Conservation (phyloP, 768 basidiomycete genomes). For the Lentinula detonsa region DNA sequence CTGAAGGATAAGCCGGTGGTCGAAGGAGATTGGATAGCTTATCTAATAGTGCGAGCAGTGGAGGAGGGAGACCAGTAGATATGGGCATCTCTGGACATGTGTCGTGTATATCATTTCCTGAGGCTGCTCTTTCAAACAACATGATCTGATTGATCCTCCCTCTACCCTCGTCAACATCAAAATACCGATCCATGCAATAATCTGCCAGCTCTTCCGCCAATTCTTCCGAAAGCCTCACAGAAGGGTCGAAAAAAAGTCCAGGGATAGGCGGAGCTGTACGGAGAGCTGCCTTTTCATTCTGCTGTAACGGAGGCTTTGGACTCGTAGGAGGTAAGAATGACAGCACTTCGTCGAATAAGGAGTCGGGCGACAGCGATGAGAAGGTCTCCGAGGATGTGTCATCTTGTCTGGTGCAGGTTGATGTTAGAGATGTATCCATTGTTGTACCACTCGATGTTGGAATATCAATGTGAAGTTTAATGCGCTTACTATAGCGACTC, state of each 20-base stretch:
- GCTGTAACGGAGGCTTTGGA: background rate
- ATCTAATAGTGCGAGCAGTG: slow-evolving; percentile 49
- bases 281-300: background rate
- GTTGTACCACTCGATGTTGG: background rate
- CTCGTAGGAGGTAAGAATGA: background rate
- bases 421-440: background rate
- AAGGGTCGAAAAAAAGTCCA: slow-evolving; percentile 58
- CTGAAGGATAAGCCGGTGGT: slow-evolving; percentile 42
- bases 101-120: background rate
- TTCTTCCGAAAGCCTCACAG: slow-evolving; percentile 41
- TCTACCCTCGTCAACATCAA: slow-evolving; percentile 25
- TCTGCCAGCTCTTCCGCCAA: slow-evolving; percentile 42
- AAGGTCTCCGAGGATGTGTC: background rate
- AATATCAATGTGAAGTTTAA: background rate
- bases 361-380: slow-evolving; percentile 24
- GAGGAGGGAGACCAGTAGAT: slow-evolving; percentile 46
- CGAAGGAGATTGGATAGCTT: slow-evolving; percentile 41
- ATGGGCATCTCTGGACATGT: background rate
- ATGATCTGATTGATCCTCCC: slow-evolving; percentile 68
- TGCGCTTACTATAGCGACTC: background rate
- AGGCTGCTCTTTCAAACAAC: slow-evolving; percentile 60
- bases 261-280: slow-evolving; percentile 32
- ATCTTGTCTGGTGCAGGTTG: background rate
- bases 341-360: slow-evolving; percentile 44
- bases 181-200: slow-evolving; percentile 56